Evolutionary conservation across 176 grass and related monocot species (phyloP).

Genomic region (Oryza coarctata): DNA sequence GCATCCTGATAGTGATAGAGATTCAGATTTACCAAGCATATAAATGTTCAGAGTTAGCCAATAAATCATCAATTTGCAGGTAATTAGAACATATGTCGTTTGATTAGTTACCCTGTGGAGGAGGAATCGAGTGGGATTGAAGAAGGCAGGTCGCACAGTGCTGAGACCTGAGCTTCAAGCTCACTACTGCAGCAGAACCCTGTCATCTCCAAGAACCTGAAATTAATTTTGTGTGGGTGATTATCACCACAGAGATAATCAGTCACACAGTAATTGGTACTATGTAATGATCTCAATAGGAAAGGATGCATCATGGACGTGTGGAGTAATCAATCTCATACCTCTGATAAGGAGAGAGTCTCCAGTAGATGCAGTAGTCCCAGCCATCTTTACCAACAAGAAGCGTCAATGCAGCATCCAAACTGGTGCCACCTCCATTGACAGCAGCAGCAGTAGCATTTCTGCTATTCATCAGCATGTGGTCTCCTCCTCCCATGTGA

Average conservation of each 20-base stretch:
- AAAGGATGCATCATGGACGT: no score
- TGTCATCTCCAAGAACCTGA: constrained; percentile 74
- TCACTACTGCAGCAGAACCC: constrained; percentile 72
- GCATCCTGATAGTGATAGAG: constrained; percentile 35
- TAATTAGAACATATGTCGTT: background rate
- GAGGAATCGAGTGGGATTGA: constrained; percentile 67
- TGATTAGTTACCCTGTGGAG: constrained; percentile 50
- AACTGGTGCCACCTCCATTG: constrained; percentile 26
- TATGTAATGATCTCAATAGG: no score
- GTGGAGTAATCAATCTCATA: background rate
- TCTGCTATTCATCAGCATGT: constrained; percentile 17
- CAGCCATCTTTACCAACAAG: constrained; percentile 62
- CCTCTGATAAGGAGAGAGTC: constrained; percentile 75
- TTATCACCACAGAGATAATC: background rate
- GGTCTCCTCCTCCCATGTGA: constrained; percentile 50
- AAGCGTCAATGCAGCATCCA: constrained; percentile 57
- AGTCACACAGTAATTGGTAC: background rate
- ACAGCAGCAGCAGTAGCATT: background rate
- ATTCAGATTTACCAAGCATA: background rate
- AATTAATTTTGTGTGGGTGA: background rate
- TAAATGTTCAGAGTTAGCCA: background rate
- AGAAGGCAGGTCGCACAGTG: constrained; percentile 49
- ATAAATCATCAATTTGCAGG: background rate
- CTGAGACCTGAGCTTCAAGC: constrained; percentile 39
- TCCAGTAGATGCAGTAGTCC: constrained; percentile 87